These are phyloP conservation scores for Plantago major DNA, from an alignment of 257 asterid species.

Conservation along the genomic window DNA sequence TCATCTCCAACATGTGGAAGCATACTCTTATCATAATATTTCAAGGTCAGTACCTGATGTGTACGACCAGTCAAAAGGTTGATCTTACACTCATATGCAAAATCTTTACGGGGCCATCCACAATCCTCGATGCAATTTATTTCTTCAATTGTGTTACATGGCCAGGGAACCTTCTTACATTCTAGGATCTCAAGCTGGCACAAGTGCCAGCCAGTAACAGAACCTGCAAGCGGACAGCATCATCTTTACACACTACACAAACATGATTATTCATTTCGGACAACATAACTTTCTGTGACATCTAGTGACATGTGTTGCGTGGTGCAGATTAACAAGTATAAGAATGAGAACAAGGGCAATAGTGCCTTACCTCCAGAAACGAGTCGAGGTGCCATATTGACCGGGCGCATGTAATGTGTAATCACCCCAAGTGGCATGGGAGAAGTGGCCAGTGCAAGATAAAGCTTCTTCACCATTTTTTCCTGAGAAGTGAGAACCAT, in stretches of 20 bases:
- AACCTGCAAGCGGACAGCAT: constrained; percentile 41
- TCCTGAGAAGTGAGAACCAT: constrained; percentile 60
- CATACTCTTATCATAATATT: not conserved
- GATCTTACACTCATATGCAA: constrained; percentile 82
- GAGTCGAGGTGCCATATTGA: constrained; percentile 84
- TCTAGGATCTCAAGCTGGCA: constrained; percentile 97
- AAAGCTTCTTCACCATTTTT: constrained; percentile 80
- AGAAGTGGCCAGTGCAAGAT: constrained; percentile 89
- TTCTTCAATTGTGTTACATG: constrained; percentile 36
- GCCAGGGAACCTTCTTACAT: constrained; percentile 90
- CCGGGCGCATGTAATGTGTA: constrained; percentile 91
- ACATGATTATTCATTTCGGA: constrained; percentile 3
- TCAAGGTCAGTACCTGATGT: constrained; percentile 66
- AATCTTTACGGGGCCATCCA: constrained; percentile 71
- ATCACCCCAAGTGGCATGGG: constrained; percentile 70
- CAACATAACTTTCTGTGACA: not conserved
- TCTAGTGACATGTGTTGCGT: no score
- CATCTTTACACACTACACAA: not conserved
- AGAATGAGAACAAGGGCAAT: constrained; percentile 1
- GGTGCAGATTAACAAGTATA: not conserved
- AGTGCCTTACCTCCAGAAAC: constrained; percentile 64
- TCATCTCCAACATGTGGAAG: constrained; percentile 2
- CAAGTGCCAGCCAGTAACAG: constrained; percentile 53
- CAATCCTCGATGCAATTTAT: constrained; percentile 51
- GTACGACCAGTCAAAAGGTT: constrained; percentile 90